Evolutionary conservation across 306 rosid genomes (phyloP).

Genomic region (Lablab purpureus): DNA sequence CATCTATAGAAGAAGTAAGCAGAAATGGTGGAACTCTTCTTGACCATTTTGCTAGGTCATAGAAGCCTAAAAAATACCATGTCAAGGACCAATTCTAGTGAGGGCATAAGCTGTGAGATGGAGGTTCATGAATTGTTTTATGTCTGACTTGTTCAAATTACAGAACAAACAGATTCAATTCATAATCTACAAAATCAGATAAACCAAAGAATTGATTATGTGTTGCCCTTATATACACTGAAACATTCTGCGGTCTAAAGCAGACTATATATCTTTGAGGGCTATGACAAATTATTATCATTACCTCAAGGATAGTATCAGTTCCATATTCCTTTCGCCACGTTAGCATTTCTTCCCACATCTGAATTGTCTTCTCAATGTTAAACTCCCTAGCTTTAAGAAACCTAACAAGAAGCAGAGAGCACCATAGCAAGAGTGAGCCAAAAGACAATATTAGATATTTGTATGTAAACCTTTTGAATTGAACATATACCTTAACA

Average conservation of each 20-base stretch:
- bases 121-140: background rate
- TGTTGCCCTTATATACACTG: slow-evolving; percentile 6
- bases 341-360: slow-evolving; percentile 97
- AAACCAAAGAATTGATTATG: background rate
- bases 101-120: slow-evolving; percentile 21
- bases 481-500: slow-evolving; percentile 68
- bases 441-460: background rate
- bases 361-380: slow-evolving; percentile 77
- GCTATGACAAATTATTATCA: slow-evolving; percentile 28
- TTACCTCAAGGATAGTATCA: slow-evolving; percentile 91
- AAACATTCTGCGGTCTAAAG: background rate
- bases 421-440: slow-evolving; percentile 1
- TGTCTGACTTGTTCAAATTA: slow-evolving; percentile 17
- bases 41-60: slow-evolving; percentile 18
- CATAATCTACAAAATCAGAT: slow-evolving; percentile 5
- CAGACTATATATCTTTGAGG: background rate
- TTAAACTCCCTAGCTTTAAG: slow-evolving; percentile 88
- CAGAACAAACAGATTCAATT: slow-evolving; percentile 4
- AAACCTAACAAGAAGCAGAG: slow-evolving; percentile 61
- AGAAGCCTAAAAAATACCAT: background rate
- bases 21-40: background rate
- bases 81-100: background rate
- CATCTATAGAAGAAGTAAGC: background rate
- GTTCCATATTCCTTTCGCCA: slow-evolving; percentile 97
- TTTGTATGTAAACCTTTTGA: background rate